phyloP scores from a whole-genome alignment of 352 stramenopile species.

The Halophytophthora batemanensis region DNA sequence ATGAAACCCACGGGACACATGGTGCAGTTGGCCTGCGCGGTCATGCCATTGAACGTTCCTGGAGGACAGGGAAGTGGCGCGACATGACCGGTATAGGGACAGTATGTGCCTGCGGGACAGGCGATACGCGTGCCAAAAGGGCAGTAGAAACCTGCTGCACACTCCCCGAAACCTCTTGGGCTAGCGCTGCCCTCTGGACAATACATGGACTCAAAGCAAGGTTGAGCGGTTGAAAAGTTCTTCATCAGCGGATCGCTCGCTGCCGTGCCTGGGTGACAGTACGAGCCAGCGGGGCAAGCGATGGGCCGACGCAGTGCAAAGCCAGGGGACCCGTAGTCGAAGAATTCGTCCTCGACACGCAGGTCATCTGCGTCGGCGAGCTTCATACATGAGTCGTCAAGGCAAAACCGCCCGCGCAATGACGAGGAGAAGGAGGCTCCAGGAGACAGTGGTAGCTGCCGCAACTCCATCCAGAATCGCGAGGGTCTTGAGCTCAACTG shows the following conservation, averaged over 20 bases:
- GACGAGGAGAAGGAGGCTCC: slow-evolving; percentile 68
- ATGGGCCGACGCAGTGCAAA: slow-evolving; percentile 85
- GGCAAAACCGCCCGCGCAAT: slow-evolving; percentile 91
- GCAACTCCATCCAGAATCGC: slow-evolving; percentile 93
- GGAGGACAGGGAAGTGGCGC: slow-evolving; percentile 89
- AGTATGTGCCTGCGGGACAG: slow-evolving; percentile 92
- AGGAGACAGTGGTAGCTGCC: slow-evolving; percentile 85
- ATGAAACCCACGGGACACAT: slow-evolving; percentile 91
- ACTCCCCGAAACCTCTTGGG: slow-evolving; percentile 83
- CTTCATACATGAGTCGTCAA: slow-evolving; percentile 89
- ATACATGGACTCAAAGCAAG: slow-evolving; percentile 89
- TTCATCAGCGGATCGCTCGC: slow-evolving; percentile 75
- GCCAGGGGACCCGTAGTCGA: slow-evolving; percentile 77
- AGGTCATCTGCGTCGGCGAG: slow-evolving; percentile 85
- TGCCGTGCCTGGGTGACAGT: slow-evolving; percentile 88
- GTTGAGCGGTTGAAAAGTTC: slow-evolving; percentile 87
- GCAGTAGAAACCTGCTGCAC: slow-evolving; percentile 91
- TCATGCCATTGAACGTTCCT: slow-evolving; percentile 93
- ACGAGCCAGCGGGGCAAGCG: slow-evolving; percentile 83
- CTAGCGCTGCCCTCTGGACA: slow-evolving; percentile 87
- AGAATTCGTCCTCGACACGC: slow-evolving; percentile 63
- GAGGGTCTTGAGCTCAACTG: slow-evolving; percentile 82
- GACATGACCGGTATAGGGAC: slow-evolving; percentile 76
- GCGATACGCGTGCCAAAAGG: slow-evolving; percentile 82
- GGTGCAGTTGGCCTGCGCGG: slow-evolving; percentile 86